phyloP scores from a whole-genome alignment of 83 land plant species.

The Picea abies region DNA sequence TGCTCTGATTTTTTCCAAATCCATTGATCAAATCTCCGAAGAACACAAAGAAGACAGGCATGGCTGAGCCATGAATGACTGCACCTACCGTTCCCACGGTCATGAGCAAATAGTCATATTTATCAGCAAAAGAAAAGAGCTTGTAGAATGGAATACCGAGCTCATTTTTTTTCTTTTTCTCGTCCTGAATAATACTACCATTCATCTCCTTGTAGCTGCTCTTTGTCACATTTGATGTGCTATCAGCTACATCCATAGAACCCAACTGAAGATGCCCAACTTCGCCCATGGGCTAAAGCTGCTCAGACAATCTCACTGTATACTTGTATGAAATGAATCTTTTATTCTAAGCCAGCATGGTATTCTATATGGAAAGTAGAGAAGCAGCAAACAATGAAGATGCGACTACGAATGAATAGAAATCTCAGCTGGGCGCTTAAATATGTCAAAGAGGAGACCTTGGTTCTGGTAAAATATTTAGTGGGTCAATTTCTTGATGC shows the following conservation, averaged over 20 bases:
- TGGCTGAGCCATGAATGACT: conserved; percentile 75
- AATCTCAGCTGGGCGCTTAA: not conserved
- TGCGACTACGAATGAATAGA: not conserved
- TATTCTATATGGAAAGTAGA: not conserved
- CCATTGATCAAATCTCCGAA: conserved; percentile 85
- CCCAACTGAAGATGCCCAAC: conserved; percentile 15
- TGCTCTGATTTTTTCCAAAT: conserved; percentile 74
- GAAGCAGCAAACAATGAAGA: conserved; percentile 3
- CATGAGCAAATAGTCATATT: conserved; percentile 61
- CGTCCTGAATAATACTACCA: not conserved
- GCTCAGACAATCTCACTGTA: not conserved
- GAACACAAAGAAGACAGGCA: conserved; percentile 83
- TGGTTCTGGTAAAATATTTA: not conserved
- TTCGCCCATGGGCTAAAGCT: conserved; percentile 13
- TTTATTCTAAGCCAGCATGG: not conserved
- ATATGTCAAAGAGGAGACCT: conserved; percentile 14
- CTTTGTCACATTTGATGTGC: not conserved
- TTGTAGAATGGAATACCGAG: conserved; percentile 65
- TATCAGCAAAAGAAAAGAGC: conserved; percentile 79
- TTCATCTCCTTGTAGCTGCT: conserved; percentile 7
- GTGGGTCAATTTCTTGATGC: conserved; percentile 10
- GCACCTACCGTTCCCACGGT: conserved; percentile 65
- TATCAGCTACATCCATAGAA: not conserved
- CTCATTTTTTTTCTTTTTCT: conserved; percentile 54
- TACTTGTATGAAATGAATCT: not conserved